Conservation (phyloP, 352 stramenopile genomes). For the Aphanomyces euteiches region DNA sequence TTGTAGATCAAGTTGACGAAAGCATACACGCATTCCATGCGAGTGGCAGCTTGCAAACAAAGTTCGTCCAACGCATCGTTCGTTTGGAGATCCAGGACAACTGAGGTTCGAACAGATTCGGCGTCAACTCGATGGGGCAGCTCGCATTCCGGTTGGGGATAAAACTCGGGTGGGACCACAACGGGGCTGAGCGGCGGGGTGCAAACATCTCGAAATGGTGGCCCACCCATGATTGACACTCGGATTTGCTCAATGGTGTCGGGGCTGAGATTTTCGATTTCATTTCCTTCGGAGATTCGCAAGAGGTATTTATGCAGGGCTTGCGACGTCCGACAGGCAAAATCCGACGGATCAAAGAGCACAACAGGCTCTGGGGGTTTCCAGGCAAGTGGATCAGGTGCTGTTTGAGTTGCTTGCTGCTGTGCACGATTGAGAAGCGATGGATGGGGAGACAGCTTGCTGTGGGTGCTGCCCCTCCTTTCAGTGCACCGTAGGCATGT, state of each 20-base stretch:
- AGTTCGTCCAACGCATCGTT: constrained; percentile 27
- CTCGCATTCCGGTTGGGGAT: neutral
- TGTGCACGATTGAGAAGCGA: no score
- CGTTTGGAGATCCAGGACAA: constrained; percentile 18
- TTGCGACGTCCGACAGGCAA: neutral
- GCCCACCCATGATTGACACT: neutral
- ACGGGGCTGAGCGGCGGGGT: neutral
- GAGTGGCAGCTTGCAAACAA: constrained; percentile 12
- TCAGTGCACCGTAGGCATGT: neutral
- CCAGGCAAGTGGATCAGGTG: no score
- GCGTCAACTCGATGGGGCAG: neutral
- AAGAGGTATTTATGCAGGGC: constrained; percentile 21
- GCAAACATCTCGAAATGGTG: neutral
- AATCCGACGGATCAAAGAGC: constrained; percentile 3
- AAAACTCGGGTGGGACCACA: neutral
- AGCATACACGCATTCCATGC: constrained; percentile 27
- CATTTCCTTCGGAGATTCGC: neutral
- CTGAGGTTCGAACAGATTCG: neutral
- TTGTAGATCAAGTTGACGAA: constrained; percentile 30
- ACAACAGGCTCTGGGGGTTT: no score
- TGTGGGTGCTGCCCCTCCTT: neutral
- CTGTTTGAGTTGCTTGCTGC: no score
- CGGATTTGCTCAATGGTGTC: neutral
- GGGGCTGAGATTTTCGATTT: neutral
- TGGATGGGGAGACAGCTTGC: no score